These are phyloP conservation scores for Candida peoriensis DNA, from an alignment of 805 yeast genomes.

Conservation along the genomic window DNA sequence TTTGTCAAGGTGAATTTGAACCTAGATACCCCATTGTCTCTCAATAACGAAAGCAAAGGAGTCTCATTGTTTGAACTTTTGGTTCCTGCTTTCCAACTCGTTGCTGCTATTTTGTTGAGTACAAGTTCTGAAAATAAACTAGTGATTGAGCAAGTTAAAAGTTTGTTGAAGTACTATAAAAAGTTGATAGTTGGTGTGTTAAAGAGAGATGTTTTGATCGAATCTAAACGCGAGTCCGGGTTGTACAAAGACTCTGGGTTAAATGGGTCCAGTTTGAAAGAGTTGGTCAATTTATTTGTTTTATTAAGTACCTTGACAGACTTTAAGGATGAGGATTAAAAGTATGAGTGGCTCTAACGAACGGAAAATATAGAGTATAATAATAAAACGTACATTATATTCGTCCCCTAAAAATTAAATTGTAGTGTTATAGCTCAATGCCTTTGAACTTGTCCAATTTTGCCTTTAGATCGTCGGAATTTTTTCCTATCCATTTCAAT, in stretches of 20 bases:
- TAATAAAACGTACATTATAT: constrained; percentile 6
- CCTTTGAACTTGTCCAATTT: constrained; percentile 43
- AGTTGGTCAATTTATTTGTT: constrained; percentile 52
- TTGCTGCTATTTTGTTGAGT: constrained; percentile 61
- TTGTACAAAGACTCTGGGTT: constrained; percentile 24
- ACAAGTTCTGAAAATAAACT: constrained; percentile 72
- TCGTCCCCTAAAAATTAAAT: no score
- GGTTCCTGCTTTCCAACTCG: constrained; percentile 68
- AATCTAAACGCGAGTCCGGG: constrained; percentile 23
- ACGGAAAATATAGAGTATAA: not conserved
- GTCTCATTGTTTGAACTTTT: constrained; percentile 63
- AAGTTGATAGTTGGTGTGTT: constrained; percentile 56
- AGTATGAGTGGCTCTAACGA: not conserved
- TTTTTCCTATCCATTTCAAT: constrained; percentile 77
- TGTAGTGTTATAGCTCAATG: constrained; percentile 11
- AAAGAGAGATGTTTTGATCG: constrained; percentile 46
- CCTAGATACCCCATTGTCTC: constrained; percentile 46
- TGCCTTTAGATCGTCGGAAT: constrained; percentile 61
- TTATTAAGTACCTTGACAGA: constrained; percentile 47
- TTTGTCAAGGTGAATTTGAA: constrained; percentile 41
- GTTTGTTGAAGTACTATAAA: constrained; percentile 46
- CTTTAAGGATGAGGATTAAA: constrained; percentile 30
- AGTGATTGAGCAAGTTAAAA: constrained; percentile 48
- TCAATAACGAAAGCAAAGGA: constrained; percentile 25
- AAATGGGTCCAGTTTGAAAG: constrained; percentile 36